Conservation (phyloP, 139 green algal species). For the Tetraselmis chui region DNA sequence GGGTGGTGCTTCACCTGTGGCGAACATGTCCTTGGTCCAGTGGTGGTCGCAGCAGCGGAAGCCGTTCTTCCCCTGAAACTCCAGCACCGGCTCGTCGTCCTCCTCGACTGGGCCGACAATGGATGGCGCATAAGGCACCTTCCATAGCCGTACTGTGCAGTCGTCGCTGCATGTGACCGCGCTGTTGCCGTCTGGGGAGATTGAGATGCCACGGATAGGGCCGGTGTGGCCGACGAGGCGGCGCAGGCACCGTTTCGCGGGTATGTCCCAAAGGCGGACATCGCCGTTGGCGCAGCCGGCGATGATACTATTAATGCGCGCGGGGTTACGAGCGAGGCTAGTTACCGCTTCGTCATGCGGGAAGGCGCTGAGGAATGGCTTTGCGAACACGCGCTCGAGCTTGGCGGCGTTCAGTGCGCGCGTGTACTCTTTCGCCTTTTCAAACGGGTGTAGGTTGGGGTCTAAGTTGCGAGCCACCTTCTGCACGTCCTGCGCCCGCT, state of each 20-base stretch:
- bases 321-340: conserved; percentile 70
- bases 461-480: conserved; percentile 91
- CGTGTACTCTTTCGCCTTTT: conserved; percentile 90
- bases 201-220: conserved; percentile 67
- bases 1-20: conserved; percentile 46
- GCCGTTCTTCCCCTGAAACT: conserved; percentile 52
- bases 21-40: conserved; percentile 69
- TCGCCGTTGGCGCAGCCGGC: conserved; percentile 47
- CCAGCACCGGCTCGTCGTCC: conserved; percentile 47
- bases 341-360: conserved; percentile 85
- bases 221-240: conserved; percentile 64
- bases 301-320: conserved; percentile 73
- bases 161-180: conserved; percentile 78
- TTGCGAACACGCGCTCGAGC: conserved; percentile 88
- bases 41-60: conserved; percentile 80
- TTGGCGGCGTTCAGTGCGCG: conserved; percentile 88
- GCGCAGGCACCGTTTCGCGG: conserved; percentile 50
- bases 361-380: conserved; percentile 88
- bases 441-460: conserved; percentile 78
- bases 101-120: conserved; percentile 51
- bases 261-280: conserved; percentile 85
- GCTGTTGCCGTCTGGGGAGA: conserved; percentile 67
- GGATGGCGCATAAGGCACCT: conserved; percentile 74
- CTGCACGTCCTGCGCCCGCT: conserved; percentile 67
- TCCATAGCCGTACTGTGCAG: conserved; percentile 80